Evolutionary conservation across 306 rosid genomes (phyloP), one percentile per base, ranked within the genome.

Genomic region (Prunus mongolica): DNA sequence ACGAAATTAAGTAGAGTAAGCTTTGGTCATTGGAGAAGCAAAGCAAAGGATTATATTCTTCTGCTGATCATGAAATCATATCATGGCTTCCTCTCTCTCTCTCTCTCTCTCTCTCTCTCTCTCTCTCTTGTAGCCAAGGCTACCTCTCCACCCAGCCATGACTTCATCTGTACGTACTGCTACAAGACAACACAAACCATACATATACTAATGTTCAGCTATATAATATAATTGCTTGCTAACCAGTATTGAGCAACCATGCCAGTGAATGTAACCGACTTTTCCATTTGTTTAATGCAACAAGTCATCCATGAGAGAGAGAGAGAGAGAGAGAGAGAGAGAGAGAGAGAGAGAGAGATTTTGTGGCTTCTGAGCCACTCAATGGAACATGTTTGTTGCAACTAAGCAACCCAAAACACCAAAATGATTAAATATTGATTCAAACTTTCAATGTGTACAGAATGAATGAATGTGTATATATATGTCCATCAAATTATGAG

Each of bases 361-460:
- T 46, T 55, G 81, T 78, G 74, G 71, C 80, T 82, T 83, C 62
- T n/a, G 72, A 75, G 81, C 78, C 83, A 83, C 83, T 83, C 86
- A 79, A 70, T 78, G 45, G 18, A 18, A 55, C 71, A 79, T 65
- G 83, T 70, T 71, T 79, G 64, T 65, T 78, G 83, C 80, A 74
- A 47, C 72, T 69, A 70, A 74, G 77, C 78, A 45, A 78, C 57
- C 70, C 70, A 71, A 62, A 75, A 46, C 58, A 60, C 76, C 65
- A 20, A 16, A 70, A 75, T 65, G 24, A n/a, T 55, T 30, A 18
- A 73, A 65, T 62, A 15, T 13, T 14, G 20, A 5, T 27, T 25
- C 12, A 15, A 16, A 34, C 41, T 34, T 34, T 34, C 2, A 34
- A 5, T 34, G 41, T 34, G 1, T 34, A 34, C 41, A 34, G 8